Evolutionary conservation across 495 filamentous ascomycete species (phyloP).

Genomic region (Neurospora hispaniola): DNA sequence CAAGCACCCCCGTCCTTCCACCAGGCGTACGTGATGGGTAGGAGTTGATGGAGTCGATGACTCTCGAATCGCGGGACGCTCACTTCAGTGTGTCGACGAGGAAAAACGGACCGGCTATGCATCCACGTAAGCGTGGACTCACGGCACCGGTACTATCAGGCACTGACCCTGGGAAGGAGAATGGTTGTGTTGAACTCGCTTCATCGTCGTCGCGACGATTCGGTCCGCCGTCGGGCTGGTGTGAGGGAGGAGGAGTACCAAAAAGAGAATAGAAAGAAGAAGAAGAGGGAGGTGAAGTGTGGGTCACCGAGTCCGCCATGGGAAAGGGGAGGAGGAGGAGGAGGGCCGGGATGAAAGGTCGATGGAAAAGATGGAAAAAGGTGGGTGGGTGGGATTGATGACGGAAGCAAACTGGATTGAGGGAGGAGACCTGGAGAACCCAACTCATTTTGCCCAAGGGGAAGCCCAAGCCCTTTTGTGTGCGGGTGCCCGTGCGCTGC

Average conservation of each 20-base stretch:
- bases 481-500: not conserved
- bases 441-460: not conserved
- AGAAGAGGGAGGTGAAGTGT: not conserved
- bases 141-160: constrained; percentile 6
- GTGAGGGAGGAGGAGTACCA: not conserved
- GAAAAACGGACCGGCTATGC: constrained; percentile 5
- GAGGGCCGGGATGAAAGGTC: not conserved
- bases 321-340: not conserved
- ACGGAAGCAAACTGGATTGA: not conserved
- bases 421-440: not conserved
- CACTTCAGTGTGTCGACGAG: constrained; percentile 1
- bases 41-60: not conserved
- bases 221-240: not conserved
- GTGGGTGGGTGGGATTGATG: not conserved
- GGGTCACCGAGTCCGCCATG: not conserved
- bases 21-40: constrained; percentile 1
- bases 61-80: not conserved
- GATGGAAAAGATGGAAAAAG: not conserved
- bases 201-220: not conserved
- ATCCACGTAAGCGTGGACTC: constrained; percentile 4
- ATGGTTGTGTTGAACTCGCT: not conserved
- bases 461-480: not conserved
- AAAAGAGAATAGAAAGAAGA: not conserved
- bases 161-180: constrained; percentile 2
- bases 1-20: not conserved